These are phyloP conservation scores for Eucalyptus paniculata DNA, from an alignment of 345 rosid species.

Conservation along the genomic window DNA sequence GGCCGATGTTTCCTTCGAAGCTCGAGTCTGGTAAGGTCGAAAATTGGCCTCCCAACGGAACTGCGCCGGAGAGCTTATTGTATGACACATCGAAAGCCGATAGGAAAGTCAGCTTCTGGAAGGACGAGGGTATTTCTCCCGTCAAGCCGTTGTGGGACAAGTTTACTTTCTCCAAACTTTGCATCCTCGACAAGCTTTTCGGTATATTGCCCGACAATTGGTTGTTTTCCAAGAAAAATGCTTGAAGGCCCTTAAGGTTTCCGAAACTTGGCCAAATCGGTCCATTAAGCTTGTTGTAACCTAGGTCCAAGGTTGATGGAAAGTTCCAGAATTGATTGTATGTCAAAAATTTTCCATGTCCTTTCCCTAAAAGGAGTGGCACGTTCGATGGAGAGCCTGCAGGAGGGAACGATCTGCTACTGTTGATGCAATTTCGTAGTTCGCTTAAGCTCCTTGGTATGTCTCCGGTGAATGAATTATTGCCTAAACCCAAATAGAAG, in stretches of 20 bases:
- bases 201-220: conserved; percentile 3
- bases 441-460: conserved; percentile 7
- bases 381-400: background rate
- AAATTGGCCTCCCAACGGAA: conserved; percentile 12
- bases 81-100: conserved; percentile 4
- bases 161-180: background rate
- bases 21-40: conserved; percentile 11
- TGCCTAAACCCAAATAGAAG: conserved; percentile 7
- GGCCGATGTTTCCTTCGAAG: conserved; percentile 8
- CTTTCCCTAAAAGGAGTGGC: background rate
- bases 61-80: conserved; percentile 6
- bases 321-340: background rate
- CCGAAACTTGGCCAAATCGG: conserved; percentile 2
- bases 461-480: conserved; percentile 14
- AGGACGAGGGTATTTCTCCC: conserved; percentile 7
- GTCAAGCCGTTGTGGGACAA: background rate
- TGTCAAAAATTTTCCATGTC: background rate
- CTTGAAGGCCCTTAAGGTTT: conserved; percentile 3
- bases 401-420: background rate
- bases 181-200: background rate
- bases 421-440: background rate
- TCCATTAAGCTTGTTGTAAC: conserved; percentile 3
- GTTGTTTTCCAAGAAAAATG: background rate
- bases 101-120: conserved; percentile 3
- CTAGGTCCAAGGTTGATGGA: conserved; percentile 1